These are phyloP conservation scores for Papiliotrema nemorosa DNA, from an alignment of 1,284 basidiomycete species.

Conservation along the genomic window DNA sequence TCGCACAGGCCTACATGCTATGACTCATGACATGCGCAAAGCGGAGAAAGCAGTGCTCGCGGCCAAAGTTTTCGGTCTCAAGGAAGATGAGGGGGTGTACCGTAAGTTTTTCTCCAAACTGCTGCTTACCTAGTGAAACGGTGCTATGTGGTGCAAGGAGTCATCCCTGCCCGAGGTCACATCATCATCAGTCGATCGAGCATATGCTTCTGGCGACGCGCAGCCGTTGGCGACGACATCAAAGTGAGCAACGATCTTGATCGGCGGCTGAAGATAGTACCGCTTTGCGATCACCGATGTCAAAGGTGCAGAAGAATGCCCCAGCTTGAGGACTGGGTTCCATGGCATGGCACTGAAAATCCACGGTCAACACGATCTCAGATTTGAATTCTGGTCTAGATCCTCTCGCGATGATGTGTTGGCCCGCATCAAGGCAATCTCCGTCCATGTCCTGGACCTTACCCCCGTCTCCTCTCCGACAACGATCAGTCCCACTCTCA, in stretches of 20 bases:
- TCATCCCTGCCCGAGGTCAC: slow-evolving; percentile 45
- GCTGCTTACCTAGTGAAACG: slow-evolving; percentile 38
- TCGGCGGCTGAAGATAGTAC: slow-evolving; percentile 48
- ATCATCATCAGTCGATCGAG: slow-evolving; percentile 43
- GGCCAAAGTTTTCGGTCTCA: slow-evolving; percentile 44
- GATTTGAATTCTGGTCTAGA: slow-evolving; percentile 56
- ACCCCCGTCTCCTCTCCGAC: not conserved
- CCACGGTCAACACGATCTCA: slow-evolving; percentile 54
- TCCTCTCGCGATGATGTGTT: slow-evolving; percentile 54
- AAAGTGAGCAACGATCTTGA: slow-evolving; percentile 27
- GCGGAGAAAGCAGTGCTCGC: slow-evolving; percentile 35
- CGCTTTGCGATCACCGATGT: slow-evolving; percentile 55
- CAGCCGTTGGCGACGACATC: slow-evolving; percentile 38
- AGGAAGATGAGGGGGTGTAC: slow-evolving; percentile 45
- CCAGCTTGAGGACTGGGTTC: slow-evolving; percentile 46
- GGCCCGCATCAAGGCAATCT: not conserved
- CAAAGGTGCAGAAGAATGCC: slow-evolving; percentile 49
- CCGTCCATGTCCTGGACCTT: not conserved
- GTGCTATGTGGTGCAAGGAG: slow-evolving; percentile 35
- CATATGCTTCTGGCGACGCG: slow-evolving; percentile 48
- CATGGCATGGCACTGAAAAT: slow-evolving; percentile 56
- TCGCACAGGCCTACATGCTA: slow-evolving; percentile 3
- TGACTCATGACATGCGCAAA: slow-evolving; percentile 22
- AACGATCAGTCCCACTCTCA: not conserved
- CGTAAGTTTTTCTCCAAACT: slow-evolving; percentile 19